Conservation (phyloP, 495 filamentous ascomycete species). For the Trypethelium eluteriae region DNA sequence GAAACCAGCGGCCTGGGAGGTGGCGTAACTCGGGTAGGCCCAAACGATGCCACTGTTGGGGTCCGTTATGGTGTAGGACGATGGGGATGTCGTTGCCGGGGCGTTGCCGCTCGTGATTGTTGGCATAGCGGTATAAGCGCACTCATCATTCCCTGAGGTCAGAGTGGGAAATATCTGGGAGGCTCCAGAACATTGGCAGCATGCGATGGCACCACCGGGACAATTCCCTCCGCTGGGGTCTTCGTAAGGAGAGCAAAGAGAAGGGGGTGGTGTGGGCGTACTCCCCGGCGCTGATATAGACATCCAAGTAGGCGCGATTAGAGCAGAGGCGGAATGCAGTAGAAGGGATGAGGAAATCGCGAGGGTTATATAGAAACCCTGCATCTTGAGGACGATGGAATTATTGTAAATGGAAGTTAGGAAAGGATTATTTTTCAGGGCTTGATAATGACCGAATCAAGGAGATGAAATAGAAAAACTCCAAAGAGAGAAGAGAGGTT, state of each 20-base stretch:
- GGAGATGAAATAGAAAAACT: too few species aligned
- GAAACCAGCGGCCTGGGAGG: background rate
- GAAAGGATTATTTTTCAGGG: too few species aligned
- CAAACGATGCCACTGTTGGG: background rate
- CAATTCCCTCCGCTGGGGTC: background rate
- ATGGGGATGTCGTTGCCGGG: background rate
- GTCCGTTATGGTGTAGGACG: background rate
- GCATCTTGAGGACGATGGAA: too few species aligned
- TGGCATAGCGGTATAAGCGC: background rate
- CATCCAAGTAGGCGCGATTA: too few species aligned
- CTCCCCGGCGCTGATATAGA: too few species aligned
- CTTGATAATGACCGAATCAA: too few species aligned
- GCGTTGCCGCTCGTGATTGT: background rate
- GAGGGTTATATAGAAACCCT: too few species aligned
- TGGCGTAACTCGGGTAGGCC: background rate
- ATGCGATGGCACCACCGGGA: background rate
- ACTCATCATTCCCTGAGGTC: background rate
- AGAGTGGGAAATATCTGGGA: background rate
- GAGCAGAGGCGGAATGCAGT: too few species aligned
- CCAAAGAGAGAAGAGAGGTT: too few species aligned
- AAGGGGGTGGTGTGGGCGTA: too few species aligned
- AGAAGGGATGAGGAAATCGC: too few species aligned
- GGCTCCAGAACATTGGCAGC: conserved; percentile 2
- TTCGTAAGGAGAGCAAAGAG: background rate
- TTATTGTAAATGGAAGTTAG: too few species aligned